A percentile compares a stretch with the other conserved stretches of the same genome.
Conservation (phyloP, 257 asterid species). For the Solanum megistacrolobum region DNA sequence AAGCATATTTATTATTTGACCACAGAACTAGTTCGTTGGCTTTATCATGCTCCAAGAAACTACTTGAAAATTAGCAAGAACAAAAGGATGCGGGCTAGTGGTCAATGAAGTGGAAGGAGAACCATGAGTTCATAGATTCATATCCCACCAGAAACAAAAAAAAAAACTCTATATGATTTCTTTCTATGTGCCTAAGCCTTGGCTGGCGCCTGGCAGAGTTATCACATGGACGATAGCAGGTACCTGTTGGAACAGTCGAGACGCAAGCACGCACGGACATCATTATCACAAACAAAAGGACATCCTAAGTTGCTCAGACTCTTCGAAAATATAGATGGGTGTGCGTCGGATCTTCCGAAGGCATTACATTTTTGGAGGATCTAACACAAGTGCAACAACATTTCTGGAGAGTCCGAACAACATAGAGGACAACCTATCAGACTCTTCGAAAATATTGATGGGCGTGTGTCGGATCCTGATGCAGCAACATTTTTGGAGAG, state of each 20-base stretch:
- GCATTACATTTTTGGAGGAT: neutral
- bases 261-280: neutral
- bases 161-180: neutral
- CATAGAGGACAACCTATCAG: neutral
- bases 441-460: neutral
- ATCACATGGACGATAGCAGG: neutral
- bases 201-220: neutral
- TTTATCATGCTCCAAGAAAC: no score
- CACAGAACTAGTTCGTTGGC: no score
- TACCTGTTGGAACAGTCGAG: neutral
- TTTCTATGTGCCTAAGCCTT: neutral
- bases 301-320: neutral
- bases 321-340: neutral
- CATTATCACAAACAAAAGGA: neutral
- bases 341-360: neutral
- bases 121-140: neutral
- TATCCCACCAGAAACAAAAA: neutral
- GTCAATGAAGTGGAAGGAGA: neutral
- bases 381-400: neutral
- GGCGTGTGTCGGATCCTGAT: neutral
- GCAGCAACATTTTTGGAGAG: neutral
- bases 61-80: neutral
- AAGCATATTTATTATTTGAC: no score
- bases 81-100: neutral
- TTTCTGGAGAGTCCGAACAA: neutral